Base-by-base conservation (phyloP, 345 rosid genomes). In the Bruguiera parviflora region DNA sequence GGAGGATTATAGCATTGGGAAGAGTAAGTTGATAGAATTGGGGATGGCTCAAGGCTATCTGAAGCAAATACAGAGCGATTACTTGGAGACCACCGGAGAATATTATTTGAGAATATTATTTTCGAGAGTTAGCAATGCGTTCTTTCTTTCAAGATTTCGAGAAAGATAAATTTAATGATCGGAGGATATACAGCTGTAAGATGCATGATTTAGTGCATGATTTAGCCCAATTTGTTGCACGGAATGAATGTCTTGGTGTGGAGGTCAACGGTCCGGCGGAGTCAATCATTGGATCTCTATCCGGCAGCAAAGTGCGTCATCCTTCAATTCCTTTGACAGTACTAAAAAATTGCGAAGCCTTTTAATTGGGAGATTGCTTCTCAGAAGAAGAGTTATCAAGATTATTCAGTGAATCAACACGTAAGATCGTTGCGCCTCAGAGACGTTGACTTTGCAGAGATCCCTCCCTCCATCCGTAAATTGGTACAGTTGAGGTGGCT, bases 21-120 rank as follows among this genome's bases (percentile, higher is more conserved):
- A 24, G 5, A 19, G 19, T 10, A 0, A 10, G 2, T 61, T 73
- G 46, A 28, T 73, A 22, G 15, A 52, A 8, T 22, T 67, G 16
- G 63, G 72, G 77, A 62, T 68, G 72, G 72, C 69, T 24, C 72
- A 63, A 15, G 77, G 72, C 29, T 74, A 31, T 21, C 64, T 68
- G 18, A 4, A 21, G 27, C 1, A 1, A 25, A 25, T 1, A 25
- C 27, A 25, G 27, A 6, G 11, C 2, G 27, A 55, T 10, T 59
- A 62, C 3, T 27, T 67, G 37, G 62, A 66, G 46, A 39, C 13
- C n/a, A 8, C 13, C 15, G 47, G 47, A 0, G 47, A 43, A 10
- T 2, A 0, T 43, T 43, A 11, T 13, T 43, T 43, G 47, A 0
- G 47, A 43, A 10, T 2, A 0, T 43, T 43, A 11, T 13, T 43